Evolutionary conservation across 345 rosid genomes (phyloP).

Genomic region (Mallotus nudiflorus): DNA sequence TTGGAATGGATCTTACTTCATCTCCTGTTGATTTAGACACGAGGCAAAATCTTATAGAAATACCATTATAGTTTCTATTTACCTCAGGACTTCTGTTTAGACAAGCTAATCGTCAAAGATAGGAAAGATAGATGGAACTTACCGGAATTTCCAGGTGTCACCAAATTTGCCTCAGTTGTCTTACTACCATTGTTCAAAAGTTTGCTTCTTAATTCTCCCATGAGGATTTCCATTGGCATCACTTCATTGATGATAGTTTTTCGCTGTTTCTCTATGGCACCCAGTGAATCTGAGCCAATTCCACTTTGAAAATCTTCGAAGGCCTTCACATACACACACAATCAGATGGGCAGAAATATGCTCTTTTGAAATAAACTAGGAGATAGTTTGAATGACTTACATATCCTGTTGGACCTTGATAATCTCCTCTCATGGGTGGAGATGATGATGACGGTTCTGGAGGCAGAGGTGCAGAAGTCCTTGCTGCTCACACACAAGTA

Average conservation of each 20-base stretch:
- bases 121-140: slow-evolving; percentile 8
- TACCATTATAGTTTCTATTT: background rate
- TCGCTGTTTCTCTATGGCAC: slow-evolving; percentile 53
- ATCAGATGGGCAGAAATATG: slow-evolving; percentile 22
- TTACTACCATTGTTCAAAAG: slow-evolving; percentile 29
- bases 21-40: slow-evolving; percentile 45
- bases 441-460: slow-evolving; percentile 52
- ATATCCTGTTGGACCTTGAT: slow-evolving; percentile 40
- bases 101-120: slow-evolving; percentile 1
- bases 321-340: slow-evolving; percentile 40
- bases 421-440: slow-evolving; percentile 35
- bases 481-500: slow-evolving; percentile 42
- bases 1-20: slow-evolving; percentile 58
- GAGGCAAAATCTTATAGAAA: slow-evolving; percentile 1
- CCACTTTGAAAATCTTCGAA: slow-evolving; percentile 52
- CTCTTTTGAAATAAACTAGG: slow-evolving; percentile 13
- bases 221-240: slow-evolving; percentile 30
- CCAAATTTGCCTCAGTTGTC: slow-evolving; percentile 34
- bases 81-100: background rate
- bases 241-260: slow-evolving; percentile 23
- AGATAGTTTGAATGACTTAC: slow-evolving; percentile 39
- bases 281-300: slow-evolving; percentile 41
- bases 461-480: slow-evolving; percentile 42
- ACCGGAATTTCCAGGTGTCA: slow-evolving; percentile 69
- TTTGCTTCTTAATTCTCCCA: slow-evolving; percentile 41